Percentiles rank a stretch among this genome's conserved stretches.
phyloP scores from a whole-genome alignment of 2,329 filamentous ascomycete genomes.

The Botryotinia calthae region DNA sequence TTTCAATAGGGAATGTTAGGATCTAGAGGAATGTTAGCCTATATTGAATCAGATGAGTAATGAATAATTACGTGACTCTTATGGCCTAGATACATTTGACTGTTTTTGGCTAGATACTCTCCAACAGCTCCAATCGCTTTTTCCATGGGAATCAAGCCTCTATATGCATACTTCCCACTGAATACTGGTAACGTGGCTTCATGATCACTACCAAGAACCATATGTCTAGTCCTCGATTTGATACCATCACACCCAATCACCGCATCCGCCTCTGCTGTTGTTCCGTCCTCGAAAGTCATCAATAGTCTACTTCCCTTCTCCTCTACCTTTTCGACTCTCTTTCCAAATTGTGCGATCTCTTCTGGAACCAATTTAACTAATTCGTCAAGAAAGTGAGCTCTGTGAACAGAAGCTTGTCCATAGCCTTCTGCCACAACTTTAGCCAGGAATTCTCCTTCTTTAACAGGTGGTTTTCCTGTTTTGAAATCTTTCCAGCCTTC shows the following conservation, averaged over 20 bases:
- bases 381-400: slow-evolving; percentile 37
- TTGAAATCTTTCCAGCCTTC: slow-evolving; percentile 29
- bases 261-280: slow-evolving; percentile 33
- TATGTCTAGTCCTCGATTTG: slow-evolving; percentile 50
- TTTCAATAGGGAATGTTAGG: slow-evolving; percentile 43
- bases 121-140: slow-evolving; percentile 49
- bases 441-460: slow-evolving; percentile 26
- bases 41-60: slow-evolving; percentile 46
- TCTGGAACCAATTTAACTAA: slow-evolving; percentile 42
- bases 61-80: slow-evolving; percentile 55
- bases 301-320: slow-evolving; percentile 32
- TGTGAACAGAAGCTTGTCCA: slow-evolving; percentile 35
- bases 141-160: slow-evolving; percentile 58
- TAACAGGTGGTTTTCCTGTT: slow-evolving; percentile 17
- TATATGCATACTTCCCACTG: slow-evolving; percentile 57
- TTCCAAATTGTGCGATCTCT: slow-evolving; percentile 39
- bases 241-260: slow-evolving; percentile 24
- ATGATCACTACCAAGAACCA: slow-evolving; percentile 49
- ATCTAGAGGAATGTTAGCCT: background rate
- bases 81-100: slow-evolving; percentile 55
- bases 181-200: slow-evolving; percentile 49
- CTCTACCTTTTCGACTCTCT: slow-evolving; percentile 39
- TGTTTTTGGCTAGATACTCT: slow-evolving; percentile 45
- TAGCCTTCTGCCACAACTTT: slow-evolving; percentile 27
- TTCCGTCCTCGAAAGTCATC: slow-evolving; percentile 47